A percentile compares a stretch with the other conserved stretches of the same genome.
Conservation (phyloP, 345 rosid genomes). For the Rhodomyrtus tomentosa region DNA sequence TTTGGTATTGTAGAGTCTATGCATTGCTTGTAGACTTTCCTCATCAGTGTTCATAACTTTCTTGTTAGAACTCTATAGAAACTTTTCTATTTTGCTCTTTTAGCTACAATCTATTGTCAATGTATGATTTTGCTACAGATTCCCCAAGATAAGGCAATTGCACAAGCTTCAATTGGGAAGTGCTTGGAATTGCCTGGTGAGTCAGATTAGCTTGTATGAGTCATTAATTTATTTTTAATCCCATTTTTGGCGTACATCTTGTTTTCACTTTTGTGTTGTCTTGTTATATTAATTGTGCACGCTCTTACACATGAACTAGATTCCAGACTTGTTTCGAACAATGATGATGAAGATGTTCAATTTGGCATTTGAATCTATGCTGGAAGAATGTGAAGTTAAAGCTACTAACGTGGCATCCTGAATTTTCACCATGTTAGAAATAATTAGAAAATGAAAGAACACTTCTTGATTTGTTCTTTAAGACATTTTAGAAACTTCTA, state of each 20-base stretch:
- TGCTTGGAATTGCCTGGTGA: conserved; percentile 77
- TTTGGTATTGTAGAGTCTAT: too few species aligned
- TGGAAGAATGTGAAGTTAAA: conserved; percentile 39
- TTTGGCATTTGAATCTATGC: conserved; percentile 43
- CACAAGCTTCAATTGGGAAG: conserved; percentile 56
- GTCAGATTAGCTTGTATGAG: conserved; percentile 70
- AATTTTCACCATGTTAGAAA: too few species aligned
- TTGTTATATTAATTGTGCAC: conserved; percentile 52
- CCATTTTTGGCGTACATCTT: not conserved
- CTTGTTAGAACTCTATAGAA: not conserved
- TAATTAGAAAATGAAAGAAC: too few species aligned
- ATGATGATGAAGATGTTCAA: conserved; percentile 55
- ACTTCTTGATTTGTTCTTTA: too few species aligned
- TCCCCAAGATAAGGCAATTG: conserved; percentile 59
- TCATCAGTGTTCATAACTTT: conserved; percentile 48
- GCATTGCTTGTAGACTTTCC: conserved; percentile 84
- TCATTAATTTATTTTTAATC: not conserved
- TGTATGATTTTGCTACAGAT: conserved; percentile 33
- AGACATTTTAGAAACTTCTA: too few species aligned
- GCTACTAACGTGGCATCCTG: too few species aligned
- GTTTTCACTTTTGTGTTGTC: conserved; percentile 6
- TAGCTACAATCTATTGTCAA: not conserved
- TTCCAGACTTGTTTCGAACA: conserved; percentile 75
- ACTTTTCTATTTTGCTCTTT: not conserved
- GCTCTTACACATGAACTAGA: conserved; percentile 91